Evolutionary conservation across 768 basidiomycete species (phyloP).

Genomic region (Leccinum rimulosum): DNA sequence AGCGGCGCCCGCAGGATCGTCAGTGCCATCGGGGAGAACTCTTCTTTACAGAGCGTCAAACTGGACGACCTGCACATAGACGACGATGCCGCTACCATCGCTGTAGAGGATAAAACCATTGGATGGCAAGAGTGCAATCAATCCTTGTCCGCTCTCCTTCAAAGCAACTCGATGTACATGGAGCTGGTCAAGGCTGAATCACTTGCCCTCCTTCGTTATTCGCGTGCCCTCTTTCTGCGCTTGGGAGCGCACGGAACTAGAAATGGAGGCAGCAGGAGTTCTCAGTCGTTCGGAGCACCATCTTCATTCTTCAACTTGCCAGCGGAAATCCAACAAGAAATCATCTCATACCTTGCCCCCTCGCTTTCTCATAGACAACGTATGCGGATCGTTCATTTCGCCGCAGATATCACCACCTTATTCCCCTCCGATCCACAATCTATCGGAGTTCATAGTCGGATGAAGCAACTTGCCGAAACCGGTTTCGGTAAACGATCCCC

Average conservation of each 20-base stretch:
- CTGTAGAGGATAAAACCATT: constrained; percentile 20
- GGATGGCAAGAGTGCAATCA: constrained; percentile 34
- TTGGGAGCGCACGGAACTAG: constrained; percentile 15
- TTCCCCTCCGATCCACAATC: constrained; percentile 33
- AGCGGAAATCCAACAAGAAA: constrained; percentile 53
- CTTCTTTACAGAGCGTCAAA: constrained; percentile 46
- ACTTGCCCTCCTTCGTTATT: constrained; percentile 46
- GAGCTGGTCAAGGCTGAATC: constrained; percentile 44
- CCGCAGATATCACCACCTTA: constrained; percentile 45
- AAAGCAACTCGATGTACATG: constrained; percentile 44
- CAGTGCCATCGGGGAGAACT: constrained; percentile 47
- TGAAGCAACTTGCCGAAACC: constrained; percentile 5
- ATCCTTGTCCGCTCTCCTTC: constrained; percentile 33
- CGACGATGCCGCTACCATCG: constrained; percentile 27
- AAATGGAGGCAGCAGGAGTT: constrained; percentile 3
- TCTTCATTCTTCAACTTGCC: constrained; percentile 46
- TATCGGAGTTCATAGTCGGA: constrained; percentile 4
- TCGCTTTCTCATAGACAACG: constrained; percentile 54
- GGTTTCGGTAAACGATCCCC: constrained; percentile 7
- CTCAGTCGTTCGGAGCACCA: constrained; percentile 3
- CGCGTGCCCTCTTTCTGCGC: constrained; percentile 50
- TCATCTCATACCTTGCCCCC: constrained; percentile 58
- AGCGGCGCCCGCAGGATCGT: constrained; percentile 45
- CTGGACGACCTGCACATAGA: constrained; percentile 44
- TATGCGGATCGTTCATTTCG: constrained; percentile 50